These are phyloP conservation scores for Rhexocercosporidium sp. DNA, from an alignment of 2,329 filamentous ascomycete species.

Conservation along the genomic window DNA sequence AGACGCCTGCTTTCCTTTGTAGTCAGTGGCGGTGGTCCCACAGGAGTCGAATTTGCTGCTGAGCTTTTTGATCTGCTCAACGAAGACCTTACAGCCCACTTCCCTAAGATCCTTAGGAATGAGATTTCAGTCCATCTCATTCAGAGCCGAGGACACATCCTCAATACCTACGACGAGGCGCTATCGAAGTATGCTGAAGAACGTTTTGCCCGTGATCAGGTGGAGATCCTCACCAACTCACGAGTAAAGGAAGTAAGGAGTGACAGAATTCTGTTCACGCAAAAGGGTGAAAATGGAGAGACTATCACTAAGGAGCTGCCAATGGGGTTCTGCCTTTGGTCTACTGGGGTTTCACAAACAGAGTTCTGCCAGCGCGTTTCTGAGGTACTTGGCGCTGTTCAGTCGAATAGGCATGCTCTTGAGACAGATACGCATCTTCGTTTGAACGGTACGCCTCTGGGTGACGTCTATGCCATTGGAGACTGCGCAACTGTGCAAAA, in stretches of 20 bases:
- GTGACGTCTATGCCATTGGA: constrained; percentile 95
- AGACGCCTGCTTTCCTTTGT: constrained; percentile 90
- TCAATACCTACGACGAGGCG: constrained; percentile 97
- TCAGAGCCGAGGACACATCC: constrained; percentile 90
- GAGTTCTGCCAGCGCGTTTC: constrained; percentile 79
- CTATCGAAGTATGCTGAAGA: constrained; percentile 91
- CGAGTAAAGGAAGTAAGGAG: constrained; percentile 86
- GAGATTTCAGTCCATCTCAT: constrained; percentile 98
- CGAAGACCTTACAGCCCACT: constrained; percentile 84
- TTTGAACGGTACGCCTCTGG: constrained; percentile 84
- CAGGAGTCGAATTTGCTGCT: constrained; percentile 96
- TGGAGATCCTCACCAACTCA: constrained; percentile 91
- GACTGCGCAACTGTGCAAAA: constrained; percentile 98
- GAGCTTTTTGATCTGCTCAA: constrained; percentile 96
- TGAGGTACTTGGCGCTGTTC: constrained; percentile 73
- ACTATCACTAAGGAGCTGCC: constrained; percentile 90
- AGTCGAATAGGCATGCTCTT: constrained; percentile 88
- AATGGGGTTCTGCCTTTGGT: constrained; percentile 97
- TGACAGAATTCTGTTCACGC: constrained; percentile 88
- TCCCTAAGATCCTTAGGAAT: constrained; percentile 89
- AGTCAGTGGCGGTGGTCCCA: constrained; percentile 93
- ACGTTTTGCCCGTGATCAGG: constrained; percentile 86
- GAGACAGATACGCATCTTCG: constrained; percentile 95
- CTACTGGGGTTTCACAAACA: constrained; percentile 89
- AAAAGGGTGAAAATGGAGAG: constrained; percentile 75